Conservation (phyloP, 2,329 filamentous ascomycete species). For the Cyphellophora attinorum region DNA sequence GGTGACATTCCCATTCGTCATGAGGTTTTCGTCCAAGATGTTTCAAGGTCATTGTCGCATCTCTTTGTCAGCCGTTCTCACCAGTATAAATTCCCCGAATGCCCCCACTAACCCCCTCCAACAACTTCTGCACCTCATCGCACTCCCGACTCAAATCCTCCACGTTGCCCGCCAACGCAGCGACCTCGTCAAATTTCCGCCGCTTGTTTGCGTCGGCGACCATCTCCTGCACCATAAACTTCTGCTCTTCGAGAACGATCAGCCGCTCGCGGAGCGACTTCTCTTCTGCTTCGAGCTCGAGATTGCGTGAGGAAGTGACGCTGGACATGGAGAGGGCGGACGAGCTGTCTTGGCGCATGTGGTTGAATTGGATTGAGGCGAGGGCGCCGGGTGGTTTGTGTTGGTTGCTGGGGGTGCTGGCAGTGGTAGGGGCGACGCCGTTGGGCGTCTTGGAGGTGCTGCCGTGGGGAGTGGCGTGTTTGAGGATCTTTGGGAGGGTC, state of each 20-base stretch:
- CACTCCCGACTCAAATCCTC: conserved; percentile 78
- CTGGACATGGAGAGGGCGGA: conserved; percentile 44
- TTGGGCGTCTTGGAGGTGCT: conserved; percentile 9
- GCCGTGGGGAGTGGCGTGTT: conserved; percentile 49
- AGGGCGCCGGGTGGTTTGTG: conserved; percentile 34
- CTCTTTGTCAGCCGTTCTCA: no score
- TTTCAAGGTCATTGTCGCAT: no score
- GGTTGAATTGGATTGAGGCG: conserved; percentile 50
- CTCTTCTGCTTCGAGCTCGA: conserved; percentile 69
- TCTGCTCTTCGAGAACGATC: conserved; percentile 82
- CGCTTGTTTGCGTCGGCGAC: conserved; percentile 65
- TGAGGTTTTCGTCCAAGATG: no score
- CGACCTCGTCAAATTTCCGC: conserved; percentile 77
- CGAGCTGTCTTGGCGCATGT: conserved; percentile 38
- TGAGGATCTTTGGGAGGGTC: conserved; percentile 58
- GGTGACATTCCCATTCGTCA: no score
- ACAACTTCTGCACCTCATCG: conserved; percentile 52
- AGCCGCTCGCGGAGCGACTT: conserved; percentile 69
- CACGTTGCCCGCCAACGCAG: conserved; percentile 66
- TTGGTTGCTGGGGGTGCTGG: no score
- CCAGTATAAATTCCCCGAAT: conserved; percentile 42
- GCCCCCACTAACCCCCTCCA: conserved; percentile 52
- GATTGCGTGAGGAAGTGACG: conserved; percentile 39
- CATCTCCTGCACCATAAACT: conserved; percentile 82
- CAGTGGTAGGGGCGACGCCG: conserved; percentile 13